These are phyloP conservation scores for Aspergillus persii DNA, from an alignment of 2,329 filamentous ascomycete species.

Conservation along the genomic window DNA sequence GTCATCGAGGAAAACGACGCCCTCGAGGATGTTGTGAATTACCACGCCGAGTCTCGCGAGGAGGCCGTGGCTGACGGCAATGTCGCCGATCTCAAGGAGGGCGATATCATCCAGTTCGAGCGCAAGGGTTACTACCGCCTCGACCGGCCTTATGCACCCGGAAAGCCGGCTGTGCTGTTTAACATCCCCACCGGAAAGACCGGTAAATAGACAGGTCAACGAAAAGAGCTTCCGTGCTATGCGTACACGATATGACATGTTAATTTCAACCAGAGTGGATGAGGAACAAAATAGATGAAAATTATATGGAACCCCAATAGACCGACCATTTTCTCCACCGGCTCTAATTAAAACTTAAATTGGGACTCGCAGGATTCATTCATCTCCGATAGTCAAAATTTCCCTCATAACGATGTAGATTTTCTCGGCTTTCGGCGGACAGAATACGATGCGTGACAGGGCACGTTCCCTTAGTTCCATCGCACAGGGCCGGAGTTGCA, in stretches of 20 bases:
- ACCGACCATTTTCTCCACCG: neutral
- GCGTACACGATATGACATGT: slow-evolving; percentile 1
- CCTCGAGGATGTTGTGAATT: slow-evolving; percentile 78
- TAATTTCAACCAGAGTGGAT: no score
- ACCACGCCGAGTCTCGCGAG: slow-evolving; percentile 70
- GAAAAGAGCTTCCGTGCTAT: neutral
- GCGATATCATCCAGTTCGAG: slow-evolving; percentile 94
- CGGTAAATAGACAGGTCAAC: slow-evolving; percentile 27
- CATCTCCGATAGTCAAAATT: neutral
- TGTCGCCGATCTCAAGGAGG: slow-evolving; percentile 72
- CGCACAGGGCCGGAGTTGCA: neutral
- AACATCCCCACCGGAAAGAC: slow-evolving; percentile 67
- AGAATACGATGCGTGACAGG: neutral
- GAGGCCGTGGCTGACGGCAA: slow-evolving; percentile 78
- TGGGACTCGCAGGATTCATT: neutral
- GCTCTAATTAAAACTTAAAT: neutral
- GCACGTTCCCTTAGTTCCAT: neutral
- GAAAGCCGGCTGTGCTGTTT: slow-evolving; percentile 63
- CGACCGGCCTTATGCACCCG: slow-evolving; percentile 62
- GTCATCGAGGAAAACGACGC: slow-evolving; percentile 85
- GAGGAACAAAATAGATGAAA: no score
- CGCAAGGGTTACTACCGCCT: slow-evolving; percentile 88
- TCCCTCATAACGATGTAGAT: neutral
- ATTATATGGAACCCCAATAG: neutral
- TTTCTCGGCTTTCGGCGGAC: neutral